Base-by-base conservation (phyloP, 2,329 filamentous ascomycete species). In the Pseudogymnoascus sp. region DNA sequence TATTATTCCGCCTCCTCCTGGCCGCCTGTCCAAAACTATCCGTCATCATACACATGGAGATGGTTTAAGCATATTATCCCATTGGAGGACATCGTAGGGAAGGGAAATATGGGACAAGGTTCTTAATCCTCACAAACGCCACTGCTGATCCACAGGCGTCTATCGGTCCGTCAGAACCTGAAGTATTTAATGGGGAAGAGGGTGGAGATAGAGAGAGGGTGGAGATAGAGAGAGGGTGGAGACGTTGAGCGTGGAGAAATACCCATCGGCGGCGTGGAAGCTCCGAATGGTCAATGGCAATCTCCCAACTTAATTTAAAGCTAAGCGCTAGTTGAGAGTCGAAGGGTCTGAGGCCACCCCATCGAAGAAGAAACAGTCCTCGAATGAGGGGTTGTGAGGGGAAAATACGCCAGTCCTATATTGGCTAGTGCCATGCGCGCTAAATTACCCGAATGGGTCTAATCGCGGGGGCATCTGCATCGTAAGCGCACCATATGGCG, bases 51-150 rank as follows among this genome's bases (percentile, higher is more conserved):
- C 45, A 16, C n/a, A 14, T 16, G 14, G 25, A 52, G 14, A 30
- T 9, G 25, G 45, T 16, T 30, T 30, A 52, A 52, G 25, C 45
- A 52, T 52, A 52, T 30, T 52, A 45, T 6, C n/a, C 8, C 23
- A 28, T n/a, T 49, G 12, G 23, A 28, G 14, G 42, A 11, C 14
- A 11, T 30, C 25, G 14, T 16, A 11, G 14, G 25, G 5, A 30
- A 19, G 19, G 7, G 45, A 30, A 30, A 30, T 30, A 16, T 16
- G 45, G 45, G 3, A 42, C 45, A 9, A 22, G 60, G 16, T 64
- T 67, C 14, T 45, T 66, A 33, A 28, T 39, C 11, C 42, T 66
- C 12, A 65, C 65, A 35, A 65, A 60, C 19, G 35, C 67, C 42
- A 55, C 66, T 23, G 35, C 66, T 14, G 25, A 36, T 52, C 58